Evolutionary conservation across 2,329 filamentous ascomycete genomes (phyloP).

Genomic region (Nothophoma quercina): DNA sequence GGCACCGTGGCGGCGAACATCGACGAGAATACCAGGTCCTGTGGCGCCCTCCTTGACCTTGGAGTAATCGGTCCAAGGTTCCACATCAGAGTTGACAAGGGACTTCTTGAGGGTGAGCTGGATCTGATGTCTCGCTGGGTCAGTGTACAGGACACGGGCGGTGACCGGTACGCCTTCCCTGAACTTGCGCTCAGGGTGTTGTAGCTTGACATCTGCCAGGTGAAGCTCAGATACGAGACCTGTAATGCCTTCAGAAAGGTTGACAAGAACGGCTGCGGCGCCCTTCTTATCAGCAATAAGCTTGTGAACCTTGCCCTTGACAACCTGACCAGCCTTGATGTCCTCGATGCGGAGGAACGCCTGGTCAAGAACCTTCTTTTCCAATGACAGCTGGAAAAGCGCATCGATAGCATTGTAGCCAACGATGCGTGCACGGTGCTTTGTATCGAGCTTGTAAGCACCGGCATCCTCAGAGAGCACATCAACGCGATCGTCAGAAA

Average conservation of each 20-base stretch:
- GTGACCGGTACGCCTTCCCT: conserved; percentile 85
- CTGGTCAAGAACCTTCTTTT: conserved; percentile 83
- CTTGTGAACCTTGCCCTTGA: conserved; percentile 85
- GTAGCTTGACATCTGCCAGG: conserved; percentile 83
- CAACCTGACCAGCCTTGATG: conserved; percentile 78
- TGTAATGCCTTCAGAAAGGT: conserved; percentile 83
- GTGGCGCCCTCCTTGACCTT: conserved; percentile 77
- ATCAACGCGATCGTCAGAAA: conserved; percentile 91
- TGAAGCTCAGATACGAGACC: conserved; percentile 91
- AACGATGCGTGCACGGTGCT: conserved; percentile 81
- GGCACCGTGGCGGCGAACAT: conserved; percentile 78
- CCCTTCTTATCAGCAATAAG: conserved; percentile 80
- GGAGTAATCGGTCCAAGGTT: conserved; percentile 80
- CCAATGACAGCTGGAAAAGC: conserved; percentile 82
- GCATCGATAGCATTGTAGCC: conserved; percentile 90
- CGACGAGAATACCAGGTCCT: conserved; percentile 86
- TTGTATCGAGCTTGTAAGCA: conserved; percentile 77
- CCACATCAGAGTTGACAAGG: conserved; percentile 84
- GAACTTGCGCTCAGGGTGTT: conserved; percentile 97
- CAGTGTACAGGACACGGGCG: conserved; percentile 81
- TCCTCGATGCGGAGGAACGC: conserved; percentile 92
- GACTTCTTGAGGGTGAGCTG: conserved; percentile 94
- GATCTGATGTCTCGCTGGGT: conserved; percentile 77
- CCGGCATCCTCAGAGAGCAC: conserved; percentile 78
- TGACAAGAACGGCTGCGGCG: conserved; percentile 80